These are phyloP conservation scores for Coemansia sp. DNA, from an alignment of 192 early-diverging fungal genomes.

Conservation along the genomic window DNA sequence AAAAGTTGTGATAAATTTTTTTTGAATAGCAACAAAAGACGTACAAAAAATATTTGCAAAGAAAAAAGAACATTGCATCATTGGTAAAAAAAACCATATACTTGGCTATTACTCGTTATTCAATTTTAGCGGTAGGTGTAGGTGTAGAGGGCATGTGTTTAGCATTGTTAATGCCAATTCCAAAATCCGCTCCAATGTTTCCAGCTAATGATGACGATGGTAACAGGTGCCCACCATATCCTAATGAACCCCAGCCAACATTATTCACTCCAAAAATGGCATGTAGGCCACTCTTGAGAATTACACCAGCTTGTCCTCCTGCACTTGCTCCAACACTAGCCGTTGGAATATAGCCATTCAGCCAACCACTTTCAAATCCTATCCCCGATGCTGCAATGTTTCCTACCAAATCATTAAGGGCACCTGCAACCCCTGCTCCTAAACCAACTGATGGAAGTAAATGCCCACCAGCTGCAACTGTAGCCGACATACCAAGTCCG, in stretches of 20 bases:
- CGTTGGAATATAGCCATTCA: conserved; percentile 4
- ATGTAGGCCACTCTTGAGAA: conserved; percentile 1
- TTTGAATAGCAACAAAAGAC: background rate
- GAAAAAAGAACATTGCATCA: background rate
- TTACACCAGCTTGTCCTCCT: conserved; percentile 3
- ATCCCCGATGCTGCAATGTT: conserved; percentile 4
- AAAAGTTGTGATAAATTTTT: background rate
- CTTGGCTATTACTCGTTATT: no score
- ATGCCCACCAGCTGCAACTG: conserved; percentile 1
- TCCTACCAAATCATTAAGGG: conserved; percentile 1
- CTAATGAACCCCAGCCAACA: background rate
- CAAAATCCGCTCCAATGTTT: conserved; percentile 3
- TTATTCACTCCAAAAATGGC: background rate
- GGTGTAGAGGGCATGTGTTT: conserved; percentile 1
- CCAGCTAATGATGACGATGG: conserved; percentile 2
- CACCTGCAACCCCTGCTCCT: conserved; percentile 4
- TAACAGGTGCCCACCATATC: conserved; percentile 3
- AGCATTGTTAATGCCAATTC: conserved; percentile 3
- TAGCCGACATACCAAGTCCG: conserved; percentile 5
- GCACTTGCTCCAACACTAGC: background rate
- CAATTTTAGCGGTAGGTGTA: background rate
- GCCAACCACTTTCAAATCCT: conserved; percentile 4
- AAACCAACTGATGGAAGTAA: conserved; percentile 1
- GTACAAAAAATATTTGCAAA: no score
- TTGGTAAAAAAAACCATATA: background rate